Evolutionary conservation across 208 protist species (phyloP).

Genomic region (Angomonas desouzai): DNA sequence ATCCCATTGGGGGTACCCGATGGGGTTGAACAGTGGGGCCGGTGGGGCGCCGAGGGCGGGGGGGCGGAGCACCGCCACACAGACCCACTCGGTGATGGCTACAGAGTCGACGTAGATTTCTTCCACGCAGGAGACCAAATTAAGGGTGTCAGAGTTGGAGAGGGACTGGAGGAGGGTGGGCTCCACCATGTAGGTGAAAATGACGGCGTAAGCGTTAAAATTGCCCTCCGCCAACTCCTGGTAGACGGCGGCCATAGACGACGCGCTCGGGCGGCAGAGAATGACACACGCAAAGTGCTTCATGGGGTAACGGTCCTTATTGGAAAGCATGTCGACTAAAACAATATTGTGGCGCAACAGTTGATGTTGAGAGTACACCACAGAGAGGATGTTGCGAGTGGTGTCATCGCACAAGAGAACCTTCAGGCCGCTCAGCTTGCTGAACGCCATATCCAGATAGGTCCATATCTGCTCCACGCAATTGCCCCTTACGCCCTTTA

Average conservation of each 20-base stretch:
- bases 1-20: constrained; percentile 73
- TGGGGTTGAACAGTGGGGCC: constrained; percentile 58
- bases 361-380: constrained; percentile 95
- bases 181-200: constrained; percentile 93
- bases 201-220: constrained; percentile 75
- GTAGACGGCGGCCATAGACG: constrained; percentile 81
- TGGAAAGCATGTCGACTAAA: constrained; percentile 93
- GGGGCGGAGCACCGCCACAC: constrained; percentile 60
- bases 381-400: constrained; percentile 90
- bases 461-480: constrained; percentile 70
- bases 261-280: constrained; percentile 86
- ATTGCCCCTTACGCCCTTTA: constrained; percentile 29
- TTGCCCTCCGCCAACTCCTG: constrained; percentile 93
- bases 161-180: constrained; percentile 83
- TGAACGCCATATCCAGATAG: constrained; percentile 73
- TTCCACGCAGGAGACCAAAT: constrained; percentile 87
- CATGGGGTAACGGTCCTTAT: constrained; percentile 88
- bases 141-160: constrained; percentile 93
- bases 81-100: constrained; percentile 84
- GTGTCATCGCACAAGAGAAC: constrained; percentile 95
- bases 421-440: constrained; percentile 76
- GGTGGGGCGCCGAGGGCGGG: constrained; percentile 30
- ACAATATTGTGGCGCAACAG: constrained; percentile 97
- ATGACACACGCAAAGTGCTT: constrained; percentile 92
- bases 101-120: constrained; percentile 95